These are phyloP conservation scores for Sarocladium strictum DNA, from an alignment of 2,329 filamentous ascomycete genomes.

Conservation along the genomic window DNA sequence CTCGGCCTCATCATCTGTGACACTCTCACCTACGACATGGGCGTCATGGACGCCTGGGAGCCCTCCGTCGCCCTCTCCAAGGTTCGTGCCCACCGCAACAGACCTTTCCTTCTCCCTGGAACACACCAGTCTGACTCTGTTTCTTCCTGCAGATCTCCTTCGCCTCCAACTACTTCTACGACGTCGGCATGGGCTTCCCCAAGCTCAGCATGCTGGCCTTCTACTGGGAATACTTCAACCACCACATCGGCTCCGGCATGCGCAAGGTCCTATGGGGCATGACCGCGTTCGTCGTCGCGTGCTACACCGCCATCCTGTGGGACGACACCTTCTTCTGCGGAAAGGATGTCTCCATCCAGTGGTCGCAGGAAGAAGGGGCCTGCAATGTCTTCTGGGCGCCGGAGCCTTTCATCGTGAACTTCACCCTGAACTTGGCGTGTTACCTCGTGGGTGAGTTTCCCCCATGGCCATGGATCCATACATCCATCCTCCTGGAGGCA, in stretches of 20 bases:
- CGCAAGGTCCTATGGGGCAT: conserved; percentile 23
- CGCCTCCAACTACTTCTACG: conserved; percentile 30
- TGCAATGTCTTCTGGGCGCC: conserved; percentile 29
- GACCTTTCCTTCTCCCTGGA: no score
- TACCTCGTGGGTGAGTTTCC: conserved; percentile 23
- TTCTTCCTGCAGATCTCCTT: conserved; percentile 23
- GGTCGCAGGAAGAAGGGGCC: conserved; percentile 28
- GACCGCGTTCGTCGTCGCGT: conserved; percentile 24
- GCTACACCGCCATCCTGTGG: conserved; percentile 25
- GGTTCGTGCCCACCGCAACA: no score
- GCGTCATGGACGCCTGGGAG: conserved; percentile 23
- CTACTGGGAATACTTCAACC: conserved; percentile 28
- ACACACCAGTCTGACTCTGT: neutral
- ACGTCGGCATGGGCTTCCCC: conserved; percentile 29
- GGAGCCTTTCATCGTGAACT: conserved; percentile 28
- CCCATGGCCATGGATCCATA: no score
- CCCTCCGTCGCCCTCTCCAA: conserved; percentile 26
- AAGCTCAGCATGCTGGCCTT: conserved; percentile 30
- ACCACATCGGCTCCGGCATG: conserved; percentile 19
- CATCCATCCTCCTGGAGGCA: neutral
- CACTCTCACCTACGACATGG: conserved; percentile 25
- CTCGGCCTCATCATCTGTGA: conserved; percentile 28
- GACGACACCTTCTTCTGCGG: conserved; percentile 30
- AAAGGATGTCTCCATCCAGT: conserved; percentile 26
- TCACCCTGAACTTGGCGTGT: conserved; percentile 26